Base-by-base conservation (phyloP, 2,329 filamentous ascomycete genomes). In the Calonectria hongkongensis region DNA sequence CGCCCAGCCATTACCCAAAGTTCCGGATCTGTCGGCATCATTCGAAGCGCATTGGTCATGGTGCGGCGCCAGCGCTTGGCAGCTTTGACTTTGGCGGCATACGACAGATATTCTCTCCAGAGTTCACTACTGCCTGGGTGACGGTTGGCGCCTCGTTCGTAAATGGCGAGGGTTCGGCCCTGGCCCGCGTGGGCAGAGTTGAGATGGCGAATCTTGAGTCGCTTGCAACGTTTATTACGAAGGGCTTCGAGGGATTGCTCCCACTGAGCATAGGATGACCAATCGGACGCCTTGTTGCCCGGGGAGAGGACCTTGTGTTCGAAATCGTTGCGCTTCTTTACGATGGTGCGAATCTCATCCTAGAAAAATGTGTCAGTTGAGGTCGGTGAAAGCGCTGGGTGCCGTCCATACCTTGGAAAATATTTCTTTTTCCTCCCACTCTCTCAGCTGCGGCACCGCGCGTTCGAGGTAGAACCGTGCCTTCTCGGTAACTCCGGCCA, bases 401-500 rank as follows among this genome's bases (percentile, higher is more conserved):
- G 21, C 15, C 45, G n/a, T 27, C 79, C 85, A 41, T 84, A 94
- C 94, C 87, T 93, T 92, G 73, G 90, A 91, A 86, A 99, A 99
- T 78, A 99, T 94, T 79, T 95, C 93, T 84, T 98, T 98, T 76
- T 94, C 91, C 85, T 98, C 94, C 84, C 95, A 97, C 80, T 98
- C 95, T 75, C 95, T 95, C 70, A 99, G 90, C 84, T 98, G 96
- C 18, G 96, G 95, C 51, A 98, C 94, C 2, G 94, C 94, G 78
- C 96, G 94, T 87, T 99, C 97, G 76, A 98, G 90, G 85, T 94
- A 98, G 86, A 96, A 98, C 71, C 96, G 94, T 69, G 96, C 97
- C 86, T 98, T 98, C 82, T 98, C 97, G 75, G 94, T 93, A 71
- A 97, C 93, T 50, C 92, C 93, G 1, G 95, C 91, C 95, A 98